phyloP scores from a whole-genome alignment of 2,329 filamentous ascomycete genomes.

The Talaromyces piceae region DNA sequence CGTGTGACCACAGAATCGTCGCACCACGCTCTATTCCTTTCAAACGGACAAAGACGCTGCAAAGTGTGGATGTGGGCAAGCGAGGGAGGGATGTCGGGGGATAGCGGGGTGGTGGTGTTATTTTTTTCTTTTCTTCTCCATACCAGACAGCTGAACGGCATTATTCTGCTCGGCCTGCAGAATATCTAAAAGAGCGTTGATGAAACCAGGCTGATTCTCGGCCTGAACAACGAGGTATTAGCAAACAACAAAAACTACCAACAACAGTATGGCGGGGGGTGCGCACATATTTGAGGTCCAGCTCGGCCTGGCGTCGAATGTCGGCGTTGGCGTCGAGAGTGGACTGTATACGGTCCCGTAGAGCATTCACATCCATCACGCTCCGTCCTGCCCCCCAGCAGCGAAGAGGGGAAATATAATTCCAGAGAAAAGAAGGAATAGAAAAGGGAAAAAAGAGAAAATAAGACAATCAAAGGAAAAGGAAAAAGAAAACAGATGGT shows the following conservation, averaged over 20 bases:
- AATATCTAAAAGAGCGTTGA: constrained; percentile 83
- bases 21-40: background rate
- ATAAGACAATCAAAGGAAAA: too few relatives aligned
- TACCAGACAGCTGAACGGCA: constrained; percentile 82
- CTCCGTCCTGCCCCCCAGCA: background rate
- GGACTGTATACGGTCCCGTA: constrained; percentile 57
- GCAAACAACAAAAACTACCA: constrained; percentile 1
- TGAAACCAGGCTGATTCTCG: constrained; percentile 83
- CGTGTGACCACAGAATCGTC: background rate
- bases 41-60: background rate
- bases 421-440: background rate
- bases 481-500: background rate
- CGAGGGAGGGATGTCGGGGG: constrained; percentile 18
- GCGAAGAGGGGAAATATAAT: too few relatives aligned
- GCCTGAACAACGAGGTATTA: constrained; percentile 49
- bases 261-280: background rate
- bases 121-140: constrained; percentile 28
- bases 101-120: constrained; percentile 11
- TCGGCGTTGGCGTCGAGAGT: constrained; percentile 58
- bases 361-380: constrained; percentile 53
- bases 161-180: constrained; percentile 80
- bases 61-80: background rate
- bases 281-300: constrained; percentile 56
- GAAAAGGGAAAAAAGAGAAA: background rate
- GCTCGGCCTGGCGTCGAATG: constrained; percentile 54